Evolutionary conservation across 768 basidiomycete genomes (phyloP).

Genomic region (Amanita pallidorosea): DNA sequence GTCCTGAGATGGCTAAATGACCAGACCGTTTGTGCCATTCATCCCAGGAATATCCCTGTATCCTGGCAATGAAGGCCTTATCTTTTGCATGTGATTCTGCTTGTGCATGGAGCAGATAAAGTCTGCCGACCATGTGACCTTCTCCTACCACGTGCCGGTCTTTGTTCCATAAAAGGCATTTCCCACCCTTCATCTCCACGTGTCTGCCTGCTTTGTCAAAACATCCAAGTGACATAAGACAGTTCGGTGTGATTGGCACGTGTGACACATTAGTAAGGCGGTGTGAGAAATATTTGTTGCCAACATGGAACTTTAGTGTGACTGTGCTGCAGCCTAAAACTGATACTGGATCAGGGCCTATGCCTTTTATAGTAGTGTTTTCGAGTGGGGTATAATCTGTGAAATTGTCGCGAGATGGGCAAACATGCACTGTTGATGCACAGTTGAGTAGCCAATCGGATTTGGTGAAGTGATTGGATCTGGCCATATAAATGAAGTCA

Average conservation of each 20-base stretch:
- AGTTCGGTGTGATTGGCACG: slow-evolving; percentile 13
- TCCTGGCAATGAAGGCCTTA: too few species aligned
- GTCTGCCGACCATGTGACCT: background rate
- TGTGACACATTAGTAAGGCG: slow-evolving; percentile 10
- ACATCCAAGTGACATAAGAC: slow-evolving; percentile 11
- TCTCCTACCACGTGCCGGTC: background rate
- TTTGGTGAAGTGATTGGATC: slow-evolving; percentile 2
- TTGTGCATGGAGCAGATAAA: background rate
- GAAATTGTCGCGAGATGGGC: slow-evolving; percentile 11
- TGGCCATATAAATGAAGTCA: background rate
- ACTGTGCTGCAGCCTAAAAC: slow-evolving; percentile 12
- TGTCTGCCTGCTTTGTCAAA: slow-evolving; percentile 7
- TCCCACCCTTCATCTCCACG: background rate
- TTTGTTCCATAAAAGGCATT: background rate
- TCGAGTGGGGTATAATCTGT: slow-evolving; percentile 10
- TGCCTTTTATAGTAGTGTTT: slow-evolving; percentile 8
- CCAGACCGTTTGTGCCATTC: too few species aligned
- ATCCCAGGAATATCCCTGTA: too few species aligned
- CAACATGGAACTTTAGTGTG: slow-evolving; percentile 9
- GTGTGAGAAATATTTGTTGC: slow-evolving; percentile 10
- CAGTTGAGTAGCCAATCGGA: slow-evolving; percentile 16
- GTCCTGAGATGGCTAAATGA: too few species aligned
- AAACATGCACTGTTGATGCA: slow-evolving; percentile 17
- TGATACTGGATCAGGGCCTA: slow-evolving; percentile 8
- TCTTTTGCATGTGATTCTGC: background rate